Conservation (phyloP, 1,284 basidiomycete genomes). For the Trichosporon sp. region DNA sequence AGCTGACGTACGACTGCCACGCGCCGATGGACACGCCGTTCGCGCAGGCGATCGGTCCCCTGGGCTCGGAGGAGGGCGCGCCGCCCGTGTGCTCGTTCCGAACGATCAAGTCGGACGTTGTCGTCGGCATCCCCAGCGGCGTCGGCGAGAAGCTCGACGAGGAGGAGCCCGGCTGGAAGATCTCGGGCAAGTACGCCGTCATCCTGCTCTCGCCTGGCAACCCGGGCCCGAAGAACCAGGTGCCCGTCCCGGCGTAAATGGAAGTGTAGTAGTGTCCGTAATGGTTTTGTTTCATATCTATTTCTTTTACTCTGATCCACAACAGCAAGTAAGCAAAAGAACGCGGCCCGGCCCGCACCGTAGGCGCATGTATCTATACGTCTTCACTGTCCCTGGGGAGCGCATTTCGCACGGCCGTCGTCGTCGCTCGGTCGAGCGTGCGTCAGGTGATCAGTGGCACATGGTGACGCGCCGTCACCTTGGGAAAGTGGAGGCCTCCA, state of each 20-base stretch:
- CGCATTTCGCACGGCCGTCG: not conserved
- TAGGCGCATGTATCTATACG: slow-evolving; percentile 5
- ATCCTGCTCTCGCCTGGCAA: slow-evolving; percentile 2
- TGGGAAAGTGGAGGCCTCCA: not conserved
- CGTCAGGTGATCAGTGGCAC: not conserved
- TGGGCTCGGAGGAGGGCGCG: slow-evolving; percentile 82
- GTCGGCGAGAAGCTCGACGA: slow-evolving; percentile 77
- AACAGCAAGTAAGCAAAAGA: not conserved
- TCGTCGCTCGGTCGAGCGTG: not conserved
- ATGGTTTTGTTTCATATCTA: not conserved
- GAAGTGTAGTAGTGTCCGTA: not conserved
- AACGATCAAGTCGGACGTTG: slow-evolving; percentile 79
- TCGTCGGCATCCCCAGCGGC: slow-evolving; percentile 61
- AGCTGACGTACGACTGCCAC: slow-evolving; percentile 84
- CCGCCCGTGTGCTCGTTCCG: slow-evolving; percentile 79
- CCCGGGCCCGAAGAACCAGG: not conserved
- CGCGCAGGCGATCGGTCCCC: slow-evolving; percentile 84
- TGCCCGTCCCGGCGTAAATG: not conserved
- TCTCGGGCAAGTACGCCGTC: slow-evolving; percentile 79
- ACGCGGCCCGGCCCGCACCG: not conserved
- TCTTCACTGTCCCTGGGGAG: not conserved
- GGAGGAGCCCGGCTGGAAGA: slow-evolving; percentile 92
- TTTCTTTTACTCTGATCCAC: not conserved
- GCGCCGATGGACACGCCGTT: slow-evolving; percentile 88
- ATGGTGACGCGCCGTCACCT: not conserved